Conservation (phyloP, 1,284 basidiomycete species). For the Trametes hirsuta region DNA sequence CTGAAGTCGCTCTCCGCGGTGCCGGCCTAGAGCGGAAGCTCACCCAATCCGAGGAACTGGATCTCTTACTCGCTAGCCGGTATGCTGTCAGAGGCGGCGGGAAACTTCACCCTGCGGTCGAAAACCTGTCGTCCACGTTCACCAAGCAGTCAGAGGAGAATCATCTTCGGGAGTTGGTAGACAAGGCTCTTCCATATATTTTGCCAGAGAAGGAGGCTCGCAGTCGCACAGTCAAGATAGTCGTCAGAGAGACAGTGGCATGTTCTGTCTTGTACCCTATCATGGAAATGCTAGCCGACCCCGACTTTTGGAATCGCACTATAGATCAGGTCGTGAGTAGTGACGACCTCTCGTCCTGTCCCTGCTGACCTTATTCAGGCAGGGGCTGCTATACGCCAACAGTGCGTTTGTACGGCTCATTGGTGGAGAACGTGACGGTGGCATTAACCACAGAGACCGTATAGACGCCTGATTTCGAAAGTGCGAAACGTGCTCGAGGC, state of each 20-base stretch:
- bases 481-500: slow-evolving; percentile 83
- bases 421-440: neutral
- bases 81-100: slow-evolving; percentile 67
- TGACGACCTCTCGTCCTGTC: neutral
- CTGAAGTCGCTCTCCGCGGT: slow-evolving; percentile 82
- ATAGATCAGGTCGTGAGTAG: slow-evolving; percentile 85
- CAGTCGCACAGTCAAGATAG: slow-evolving; percentile 73
- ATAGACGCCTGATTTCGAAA: slow-evolving; percentile 80
- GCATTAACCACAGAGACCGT: neutral
- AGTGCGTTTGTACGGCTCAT: slow-evolving; percentile 53
- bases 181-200: slow-evolving; percentile 69
- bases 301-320: slow-evolving; percentile 94
- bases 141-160: slow-evolving; percentile 89
- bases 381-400: slow-evolving; percentile 87
- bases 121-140: slow-evolving; percentile 84
- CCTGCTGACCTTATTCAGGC: slow-evolving; percentile 53
- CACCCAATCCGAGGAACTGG: slow-evolving; percentile 86
- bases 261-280: slow-evolving; percentile 85
- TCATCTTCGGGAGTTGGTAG: slow-evolving; percentile 76
- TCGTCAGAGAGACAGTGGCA: slow-evolving; percentile 82
- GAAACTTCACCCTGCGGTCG: slow-evolving; percentile 78
- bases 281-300: slow-evolving; percentile 91
- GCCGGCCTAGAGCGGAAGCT: slow-evolving; percentile 75
- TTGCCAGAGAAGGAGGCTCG: slow-evolving; percentile 77
- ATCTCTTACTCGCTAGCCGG: slow-evolving; percentile 79